Conservation (phyloP, 2,329 filamentous ascomycete genomes). For the Phialocephala subalpina region DNA sequence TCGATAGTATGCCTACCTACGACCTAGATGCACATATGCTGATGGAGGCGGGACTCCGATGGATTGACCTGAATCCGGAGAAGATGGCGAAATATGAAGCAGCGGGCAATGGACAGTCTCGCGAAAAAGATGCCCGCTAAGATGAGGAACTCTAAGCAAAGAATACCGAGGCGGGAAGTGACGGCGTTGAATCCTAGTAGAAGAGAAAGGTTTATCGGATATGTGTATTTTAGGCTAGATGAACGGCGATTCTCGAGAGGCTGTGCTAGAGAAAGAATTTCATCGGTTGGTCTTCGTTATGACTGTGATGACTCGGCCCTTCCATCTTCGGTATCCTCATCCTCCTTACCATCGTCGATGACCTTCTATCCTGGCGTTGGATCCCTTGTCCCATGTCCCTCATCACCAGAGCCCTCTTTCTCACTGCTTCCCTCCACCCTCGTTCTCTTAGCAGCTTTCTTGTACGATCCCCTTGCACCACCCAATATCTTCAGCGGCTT, state of each 20-base stretch:
- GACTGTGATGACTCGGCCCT: neutral
- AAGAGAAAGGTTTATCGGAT: too few species aligned
- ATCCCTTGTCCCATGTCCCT: neutral
- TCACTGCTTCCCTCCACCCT: neutral
- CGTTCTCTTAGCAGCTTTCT: neutral
- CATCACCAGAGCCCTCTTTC: neutral
- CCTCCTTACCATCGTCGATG: neutral
- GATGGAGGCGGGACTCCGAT: too few species aligned
- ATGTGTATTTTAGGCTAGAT: neutral
- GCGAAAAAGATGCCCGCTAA: neutral
- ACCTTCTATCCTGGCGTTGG: neutral
- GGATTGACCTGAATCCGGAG: too few species aligned
- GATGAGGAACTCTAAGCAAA: neutral
- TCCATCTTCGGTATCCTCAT: neutral
- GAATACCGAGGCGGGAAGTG: neutral
- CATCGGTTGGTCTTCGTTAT: neutral
- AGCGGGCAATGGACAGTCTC: too few species aligned
- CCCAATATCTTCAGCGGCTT: conserved; percentile 52
- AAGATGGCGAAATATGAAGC: too few species aligned
- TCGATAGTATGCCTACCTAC: too few species aligned
- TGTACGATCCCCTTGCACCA: conserved; percentile 11
- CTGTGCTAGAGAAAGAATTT: neutral
- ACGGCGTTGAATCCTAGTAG: neutral
- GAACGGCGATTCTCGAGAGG: neutral
- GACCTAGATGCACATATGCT: too few species aligned